Base-by-base conservation (phyloP, 176 grass and related monocot genomes). In the Zizania latifolia region DNA sequence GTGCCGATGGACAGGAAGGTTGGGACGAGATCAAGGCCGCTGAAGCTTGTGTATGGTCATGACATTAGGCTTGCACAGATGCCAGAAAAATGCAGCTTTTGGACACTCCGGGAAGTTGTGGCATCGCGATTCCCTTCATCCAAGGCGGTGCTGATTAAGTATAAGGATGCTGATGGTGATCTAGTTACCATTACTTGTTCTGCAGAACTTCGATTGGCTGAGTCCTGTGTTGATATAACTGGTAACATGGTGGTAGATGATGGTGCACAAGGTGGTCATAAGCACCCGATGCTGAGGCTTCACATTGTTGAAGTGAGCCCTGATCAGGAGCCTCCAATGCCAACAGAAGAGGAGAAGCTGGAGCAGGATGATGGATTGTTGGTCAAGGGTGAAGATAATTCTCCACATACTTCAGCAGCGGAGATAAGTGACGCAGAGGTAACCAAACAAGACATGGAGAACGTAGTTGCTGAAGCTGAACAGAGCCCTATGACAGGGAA, bases 1-100 rank as follows among this genome's bases (percentile, higher is more conserved):
- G 55, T 34, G 15, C 46, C 23, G 66, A 46, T 27, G 55, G 48
- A 38, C 43, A 83, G 62, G 12, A 82, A 80, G 50, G 82, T 65
- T 75, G 68, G 38, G 15, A 81, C 77, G 17, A 83, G 72, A 69
- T 89, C 89, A 86, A 89, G 95, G 76, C 89, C 89, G 19, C 85
- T 99, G 58, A 99, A 99, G 72, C 86, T 99, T 58, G 89, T 99
- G 43, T 94, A 99, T 48, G 95, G 82, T 78, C 95, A 99, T 16
- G 95, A 99, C 70, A 99, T 99, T 55, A 85, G 95, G 69, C 95
- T 99, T 4, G 86, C 84, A 3, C 82, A 90, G 79, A 81, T 99
- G 82, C 95, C 91, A 0, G 86, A 84, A 27, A 90, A 84, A 70
- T 94, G 95, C 63, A 88, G 76, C 76, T 87, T 92, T 53, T 65